A percentile compares a stretch with the other conserved stretches of the same genome.
Conservation (phyloP, 805 yeast genomes). For the Starmerella kuoi region DNA sequence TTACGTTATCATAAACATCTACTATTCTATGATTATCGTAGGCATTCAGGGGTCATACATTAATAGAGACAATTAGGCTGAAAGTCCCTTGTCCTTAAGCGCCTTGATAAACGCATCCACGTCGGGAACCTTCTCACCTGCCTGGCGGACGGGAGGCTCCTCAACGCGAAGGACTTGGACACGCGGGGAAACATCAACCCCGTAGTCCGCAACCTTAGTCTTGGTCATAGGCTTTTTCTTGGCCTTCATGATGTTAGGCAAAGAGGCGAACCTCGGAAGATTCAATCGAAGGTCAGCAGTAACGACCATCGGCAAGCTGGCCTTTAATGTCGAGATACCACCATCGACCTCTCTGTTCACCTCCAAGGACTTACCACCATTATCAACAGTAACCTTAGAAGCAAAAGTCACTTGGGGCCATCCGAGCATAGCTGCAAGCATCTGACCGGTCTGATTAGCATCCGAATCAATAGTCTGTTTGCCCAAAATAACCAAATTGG, state of each 20-base stretch:
- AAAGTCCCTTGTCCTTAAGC: constrained; percentile 53
- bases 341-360: constrained; percentile 94
- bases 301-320: constrained; percentile 70
- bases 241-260: constrained; percentile 97
- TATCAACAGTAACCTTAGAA: constrained; percentile 58
- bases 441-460: constrained; percentile 89
- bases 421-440: constrained; percentile 80
- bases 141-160: constrained; percentile 73
- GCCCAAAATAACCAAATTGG: constrained; percentile 79
- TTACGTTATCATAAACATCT: no score
- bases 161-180: constrained; percentile 59
- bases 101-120: constrained; percentile 76
- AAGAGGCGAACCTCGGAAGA: constrained; percentile 88
- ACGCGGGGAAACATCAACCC: constrained; percentile 51
- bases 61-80: no score
- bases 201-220: constrained; percentile 52
- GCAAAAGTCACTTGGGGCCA: constrained; percentile 99
- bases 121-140: constrained; percentile 66
- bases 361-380: constrained; percentile 39
- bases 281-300: constrained; percentile 91
- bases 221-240: constrained; percentile 85
- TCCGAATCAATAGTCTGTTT: constrained; percentile 97
- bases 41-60: no score
- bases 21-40: no score
- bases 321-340: constrained; percentile 71